Percentiles rank a stretch among this genome's conserved stretches.
These are phyloP conservation scores for Boletus reticulatus DNA, from an alignment of 768 basidiomycete genomes.

Conservation along the genomic window DNA sequence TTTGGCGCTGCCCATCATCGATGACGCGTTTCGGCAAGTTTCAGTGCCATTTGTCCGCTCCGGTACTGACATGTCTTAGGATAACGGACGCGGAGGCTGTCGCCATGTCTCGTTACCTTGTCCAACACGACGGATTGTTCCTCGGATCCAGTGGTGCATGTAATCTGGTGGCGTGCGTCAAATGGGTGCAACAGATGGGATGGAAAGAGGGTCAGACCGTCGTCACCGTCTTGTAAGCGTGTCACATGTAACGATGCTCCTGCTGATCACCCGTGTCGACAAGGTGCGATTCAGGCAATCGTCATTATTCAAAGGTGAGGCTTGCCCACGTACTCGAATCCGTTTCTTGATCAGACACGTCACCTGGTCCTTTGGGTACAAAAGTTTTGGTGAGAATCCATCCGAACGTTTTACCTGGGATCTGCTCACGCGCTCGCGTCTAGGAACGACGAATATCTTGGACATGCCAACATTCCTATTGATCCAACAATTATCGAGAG, in stretches of 20 bases:
- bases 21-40: slow-evolving; percentile 81
- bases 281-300: slow-evolving; percentile 89
- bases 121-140: slow-evolving; percentile 88
- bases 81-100: slow-evolving; percentile 94
- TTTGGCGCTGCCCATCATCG: slow-evolving; percentile 77
- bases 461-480: slow-evolving; percentile 38
- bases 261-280: not conserved
- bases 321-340: slow-evolving; percentile 9
- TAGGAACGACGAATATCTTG: slow-evolving; percentile 56
- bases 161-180: slow-evolving; percentile 90
- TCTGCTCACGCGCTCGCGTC: not conserved
- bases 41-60: not conserved
- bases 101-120: slow-evolving; percentile 92
- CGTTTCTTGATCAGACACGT: not conserved
- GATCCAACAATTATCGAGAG: slow-evolving; percentile 40
- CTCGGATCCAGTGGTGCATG: slow-evolving; percentile 96
- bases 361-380: not conserved
- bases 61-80: slow-evolving; percentile 37
- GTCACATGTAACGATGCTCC: not conserved
- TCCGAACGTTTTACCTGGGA: not conserved
- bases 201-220: slow-evolving; percentile 69
- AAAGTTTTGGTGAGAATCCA: slow-evolving; percentile 48
- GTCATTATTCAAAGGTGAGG: slow-evolving; percentile 89
- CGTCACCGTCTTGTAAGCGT: slow-evolving; percentile 80
- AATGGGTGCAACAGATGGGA: slow-evolving; percentile 66